Evolutionary conservation across 768 basidiomycete genomes (phyloP), one percentile per base, ranked within the genome.

Genomic region (Stropharia rugosoannulata): DNA sequence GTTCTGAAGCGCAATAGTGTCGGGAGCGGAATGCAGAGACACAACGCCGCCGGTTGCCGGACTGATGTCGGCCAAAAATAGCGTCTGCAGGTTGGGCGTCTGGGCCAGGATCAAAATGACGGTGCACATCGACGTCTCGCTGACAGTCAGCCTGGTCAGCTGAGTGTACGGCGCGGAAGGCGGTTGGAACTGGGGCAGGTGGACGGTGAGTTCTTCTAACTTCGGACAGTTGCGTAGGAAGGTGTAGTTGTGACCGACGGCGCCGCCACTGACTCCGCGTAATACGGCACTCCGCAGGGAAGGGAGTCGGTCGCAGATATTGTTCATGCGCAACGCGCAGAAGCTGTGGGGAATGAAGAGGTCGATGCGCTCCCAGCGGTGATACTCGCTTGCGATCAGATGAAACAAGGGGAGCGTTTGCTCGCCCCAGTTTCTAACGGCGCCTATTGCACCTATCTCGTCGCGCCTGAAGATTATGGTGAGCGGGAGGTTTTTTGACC

Each of bases 281-380:
- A 57, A 13, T 13, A 25, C 41, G 38, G 35, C 56, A n/a, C 32
- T 48, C 2, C 35, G 46, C 11, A 57, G 40, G n/a, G 48, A 27
- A 2, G 40, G 46, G 41, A 57, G 38, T 8, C 12, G 13, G 4
- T 25, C 25, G 7, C 29, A 36, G 39, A 25, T 47, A 13, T 5
- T 5, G 7, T 43, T 12, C 45, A 53, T 43, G 13, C 37, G 48
- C 29, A 35, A 25, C 7, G 27, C 13, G 16, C 29, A 51, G 42
- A 41, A 27, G 22, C 40, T 19, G 25, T 22, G 51, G 6, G 49
- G 49, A 41, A 44, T 53, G 32, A 49, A 57, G 5, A 53, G 15
- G 12, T 57, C 51, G 45, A 57, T 53, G 11, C 25, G 12, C 16
- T 49, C 51, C 56, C 56, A 57, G 29, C 56, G 45, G 16, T 49